phyloP scores from a whole-genome alignment of 2,329 filamentous ascomycete genomes.

The Paecilomyces fulvus region DNA sequence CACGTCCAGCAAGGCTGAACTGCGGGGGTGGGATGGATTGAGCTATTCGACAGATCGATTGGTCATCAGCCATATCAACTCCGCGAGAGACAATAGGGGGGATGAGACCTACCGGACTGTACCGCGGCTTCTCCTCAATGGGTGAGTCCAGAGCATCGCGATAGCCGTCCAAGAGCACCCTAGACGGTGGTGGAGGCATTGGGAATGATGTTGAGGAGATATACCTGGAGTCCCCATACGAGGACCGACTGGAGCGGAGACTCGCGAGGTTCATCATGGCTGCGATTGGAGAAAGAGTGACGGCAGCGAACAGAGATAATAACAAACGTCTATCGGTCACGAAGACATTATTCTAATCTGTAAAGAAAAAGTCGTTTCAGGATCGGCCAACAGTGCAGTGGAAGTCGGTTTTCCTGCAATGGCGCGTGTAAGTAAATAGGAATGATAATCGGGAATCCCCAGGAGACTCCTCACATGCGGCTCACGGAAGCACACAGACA shows the following conservation, averaged over 20 bases:
- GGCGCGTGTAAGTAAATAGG: background rate
- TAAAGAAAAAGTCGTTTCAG: slow-evolving; percentile 4
- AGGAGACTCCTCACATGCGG: background rate
- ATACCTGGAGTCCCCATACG: slow-evolving; percentile 33
- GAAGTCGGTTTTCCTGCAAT: background rate
- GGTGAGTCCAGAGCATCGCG: slow-evolving; percentile 48
- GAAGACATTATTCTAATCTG: background rate
- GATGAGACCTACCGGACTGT: slow-evolving; percentile 46
- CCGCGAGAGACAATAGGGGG: background rate
- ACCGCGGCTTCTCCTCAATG: slow-evolving; percentile 46
- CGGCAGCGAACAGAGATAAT: background rate
- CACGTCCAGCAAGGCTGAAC: slow-evolving; percentile 32
- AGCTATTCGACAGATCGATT: slow-evolving; percentile 45
- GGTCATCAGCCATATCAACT: slow-evolving; percentile 6
- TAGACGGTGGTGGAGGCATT: slow-evolving; percentile 27
- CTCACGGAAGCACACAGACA: background rate
- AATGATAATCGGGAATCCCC: background rate
- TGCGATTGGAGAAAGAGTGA: slow-evolving; percentile 2
- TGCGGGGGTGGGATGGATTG: slow-evolving; percentile 34
- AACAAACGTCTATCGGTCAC: slow-evolving; percentile 6
- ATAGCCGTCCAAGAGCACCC: slow-evolving; percentile 52
- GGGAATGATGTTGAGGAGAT: slow-evolving; percentile 27
- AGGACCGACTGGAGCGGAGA: slow-evolving; percentile 32
- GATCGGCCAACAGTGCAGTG: background rate
- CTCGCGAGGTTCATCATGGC: slow-evolving; percentile 26